These are phyloP conservation scores for Diddensiella santjacobensis DNA, from an alignment of 805 yeast species.

Conservation along the genomic window DNA sequence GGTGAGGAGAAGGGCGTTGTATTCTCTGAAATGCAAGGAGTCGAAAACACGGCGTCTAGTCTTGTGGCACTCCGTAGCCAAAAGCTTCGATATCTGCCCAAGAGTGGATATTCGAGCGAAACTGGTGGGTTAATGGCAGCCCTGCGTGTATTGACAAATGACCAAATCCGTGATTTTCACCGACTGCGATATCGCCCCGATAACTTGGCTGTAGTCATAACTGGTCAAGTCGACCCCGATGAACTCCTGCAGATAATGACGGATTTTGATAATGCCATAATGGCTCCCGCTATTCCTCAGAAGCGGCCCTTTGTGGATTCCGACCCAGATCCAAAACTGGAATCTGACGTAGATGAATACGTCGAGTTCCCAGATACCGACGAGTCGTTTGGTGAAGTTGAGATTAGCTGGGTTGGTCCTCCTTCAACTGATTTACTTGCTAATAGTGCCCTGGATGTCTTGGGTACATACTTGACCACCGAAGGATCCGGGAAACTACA, in stretches of 20 bases:
- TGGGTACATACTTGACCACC: constrained; percentile 72
- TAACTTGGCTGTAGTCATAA: constrained; percentile 74
- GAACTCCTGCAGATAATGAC: constrained; percentile 62
- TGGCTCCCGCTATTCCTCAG: constrained; percentile 35
- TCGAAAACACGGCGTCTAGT: constrained; percentile 74
- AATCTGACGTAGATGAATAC: constrained; percentile 41
- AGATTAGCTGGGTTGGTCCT: constrained; percentile 82
- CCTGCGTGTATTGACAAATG: constrained; percentile 66
- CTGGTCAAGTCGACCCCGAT: constrained; percentile 78
- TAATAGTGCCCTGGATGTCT: constrained; percentile 65
- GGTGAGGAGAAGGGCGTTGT: constrained; percentile 96
- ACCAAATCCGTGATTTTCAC: constrained; percentile 75
- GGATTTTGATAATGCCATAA: constrained; percentile 57
- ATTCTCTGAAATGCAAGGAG: constrained; percentile 94
- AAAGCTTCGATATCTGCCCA: constrained; percentile 37
- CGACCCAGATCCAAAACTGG: constrained; percentile 41
- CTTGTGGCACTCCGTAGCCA: constrained; percentile 49
- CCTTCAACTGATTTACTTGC: constrained; percentile 45
- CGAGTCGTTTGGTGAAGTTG: constrained; percentile 74
- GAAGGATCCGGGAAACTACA: constrained; percentile 73
- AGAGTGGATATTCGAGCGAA: constrained; percentile 85
- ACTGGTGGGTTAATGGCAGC: constrained; percentile 88
- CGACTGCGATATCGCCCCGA: constrained; percentile 69
- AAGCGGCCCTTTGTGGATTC: constrained; percentile 78
- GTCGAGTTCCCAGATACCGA: constrained; percentile 87